phyloP scores from a whole-genome alignment of 1,284 basidiomycete species.

The Termitomyces sp. region DNA sequence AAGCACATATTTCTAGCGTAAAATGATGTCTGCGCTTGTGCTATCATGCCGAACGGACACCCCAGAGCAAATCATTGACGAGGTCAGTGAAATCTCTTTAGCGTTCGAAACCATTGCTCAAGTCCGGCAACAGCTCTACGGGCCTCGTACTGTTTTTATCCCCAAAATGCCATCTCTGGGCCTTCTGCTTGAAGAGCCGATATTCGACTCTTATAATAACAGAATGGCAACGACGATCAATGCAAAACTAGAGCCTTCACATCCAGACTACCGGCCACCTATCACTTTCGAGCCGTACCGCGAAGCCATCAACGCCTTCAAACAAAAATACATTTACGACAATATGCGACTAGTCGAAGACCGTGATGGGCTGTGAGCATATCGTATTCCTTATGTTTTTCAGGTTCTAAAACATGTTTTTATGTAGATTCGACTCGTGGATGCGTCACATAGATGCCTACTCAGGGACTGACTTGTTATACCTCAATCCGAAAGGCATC shows the following conservation, averaged over 20 bases:
- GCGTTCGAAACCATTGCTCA: neutral
- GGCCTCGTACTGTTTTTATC: conserved; percentile 76
- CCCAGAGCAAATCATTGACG: conserved; percentile 68
- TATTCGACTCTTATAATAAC: conserved; percentile 78
- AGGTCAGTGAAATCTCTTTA: conserved; percentile 35
- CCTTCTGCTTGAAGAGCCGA: conserved; percentile 88
- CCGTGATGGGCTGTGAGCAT: conserved; percentile 67
- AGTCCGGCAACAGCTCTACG: conserved; percentile 49
- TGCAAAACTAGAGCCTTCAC: conserved; percentile 44
- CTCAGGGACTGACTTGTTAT: conserved; percentile 62
- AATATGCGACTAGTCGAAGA: conserved; percentile 83
- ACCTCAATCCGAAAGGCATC: conserved; percentile 65
- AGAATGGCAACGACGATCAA: conserved; percentile 55
- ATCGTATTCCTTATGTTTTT: neutral
- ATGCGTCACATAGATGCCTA: conserved; percentile 66
- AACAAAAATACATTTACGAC: conserved; percentile 78
- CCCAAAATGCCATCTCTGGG: conserved; percentile 97
- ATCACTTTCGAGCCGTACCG: conserved; percentile 70
- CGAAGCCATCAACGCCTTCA: conserved; percentile 73
- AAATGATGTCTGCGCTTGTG: conserved; percentile 92
- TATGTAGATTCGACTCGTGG: conserved; percentile 70
- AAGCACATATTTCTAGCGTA: conserved; percentile 57
- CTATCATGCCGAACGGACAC: conserved; percentile 74
- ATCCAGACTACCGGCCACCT: conserved; percentile 55
- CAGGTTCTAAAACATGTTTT: conserved; percentile 5